phyloP scores from a whole-genome alignment of 306 rosid species.

The Oemleria cerasiformis region DNA sequence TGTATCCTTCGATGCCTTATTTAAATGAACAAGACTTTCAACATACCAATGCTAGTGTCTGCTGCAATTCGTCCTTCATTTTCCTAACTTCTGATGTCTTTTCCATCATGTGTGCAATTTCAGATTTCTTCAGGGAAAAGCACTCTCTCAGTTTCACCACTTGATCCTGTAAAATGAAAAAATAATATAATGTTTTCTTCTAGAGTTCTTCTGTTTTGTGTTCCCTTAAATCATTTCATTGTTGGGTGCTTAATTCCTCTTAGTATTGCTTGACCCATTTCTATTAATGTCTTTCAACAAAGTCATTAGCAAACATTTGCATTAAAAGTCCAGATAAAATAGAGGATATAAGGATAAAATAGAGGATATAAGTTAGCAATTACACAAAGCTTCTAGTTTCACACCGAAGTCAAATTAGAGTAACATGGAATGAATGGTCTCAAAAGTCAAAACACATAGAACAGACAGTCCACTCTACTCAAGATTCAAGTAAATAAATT shows the following conservation, averaged over 20 bases:
- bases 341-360: not conserved
- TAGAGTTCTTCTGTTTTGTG: not conserved
- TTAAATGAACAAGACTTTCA: slow-evolving; percentile 18
- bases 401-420: no score
- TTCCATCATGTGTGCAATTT: slow-evolving; percentile 58
- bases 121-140: slow-evolving; percentile 44
- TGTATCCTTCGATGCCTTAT: slow-evolving; percentile 15
- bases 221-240: not conserved
- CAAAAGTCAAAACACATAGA: no score
- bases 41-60: slow-evolving; percentile 61
- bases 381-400: not conserved
- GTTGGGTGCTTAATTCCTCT: not conserved
- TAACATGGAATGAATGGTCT: no score
- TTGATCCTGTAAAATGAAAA: slow-evolving; percentile 38
- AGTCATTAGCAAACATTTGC: not conserved
- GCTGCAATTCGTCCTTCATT: slow-evolving; percentile 57
- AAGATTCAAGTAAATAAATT: not conserved
- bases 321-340: not conserved
- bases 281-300: not conserved
- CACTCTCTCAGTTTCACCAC: slow-evolving; percentile 46
- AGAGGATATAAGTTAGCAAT: not conserved
- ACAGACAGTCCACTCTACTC: no score
- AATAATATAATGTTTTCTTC: not conserved
- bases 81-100: slow-evolving; percentile 63
- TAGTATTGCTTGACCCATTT: not conserved